Evolutionary conservation across 208 protist genomes (phyloP).

Genomic region (Leishmania braziliensis): DNA sequence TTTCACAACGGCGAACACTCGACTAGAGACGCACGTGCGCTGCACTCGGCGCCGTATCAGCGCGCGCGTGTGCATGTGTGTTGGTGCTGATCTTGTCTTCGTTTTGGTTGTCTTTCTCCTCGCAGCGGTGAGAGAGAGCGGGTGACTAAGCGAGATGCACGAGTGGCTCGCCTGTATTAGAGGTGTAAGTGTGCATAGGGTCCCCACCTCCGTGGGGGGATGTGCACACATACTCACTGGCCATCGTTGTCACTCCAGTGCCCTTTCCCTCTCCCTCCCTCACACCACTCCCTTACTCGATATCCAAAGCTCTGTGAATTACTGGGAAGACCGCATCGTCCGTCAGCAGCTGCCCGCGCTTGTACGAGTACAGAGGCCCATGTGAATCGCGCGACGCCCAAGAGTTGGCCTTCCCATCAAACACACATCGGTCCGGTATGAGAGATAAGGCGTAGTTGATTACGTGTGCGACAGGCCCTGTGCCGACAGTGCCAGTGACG

Average conservation of each 20-base stretch:
- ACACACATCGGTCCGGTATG: conserved; percentile 75
- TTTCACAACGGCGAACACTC: neutral
- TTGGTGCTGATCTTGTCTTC: neutral
- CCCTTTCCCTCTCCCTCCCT: neutral
- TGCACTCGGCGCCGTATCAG: neutral
- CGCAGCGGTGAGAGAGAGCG: neutral
- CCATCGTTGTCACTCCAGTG: neutral
- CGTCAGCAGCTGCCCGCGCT: conserved; percentile 64
- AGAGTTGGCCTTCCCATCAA: conserved; percentile 69
- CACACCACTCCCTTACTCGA: conserved; percentile 46
- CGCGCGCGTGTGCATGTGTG: neutral
- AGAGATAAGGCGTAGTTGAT: conserved; percentile 61
- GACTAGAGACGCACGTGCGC: neutral
- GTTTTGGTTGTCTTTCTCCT: neutral
- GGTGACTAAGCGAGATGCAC: neutral
- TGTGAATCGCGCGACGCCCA: conserved; percentile 74
- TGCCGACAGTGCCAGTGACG: conserved; percentile 2
- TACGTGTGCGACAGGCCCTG: conserved; percentile 29
- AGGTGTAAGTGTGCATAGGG: neutral
- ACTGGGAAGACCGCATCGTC: conserved; percentile 72
- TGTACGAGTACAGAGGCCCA: conserved; percentile 63
- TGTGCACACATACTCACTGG: neutral
- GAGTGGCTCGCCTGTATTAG: neutral
- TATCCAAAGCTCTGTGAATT: conserved; percentile 77
- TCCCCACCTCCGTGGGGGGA: neutral